Evolutionary conservation across 2,329 filamentous ascomycete species (phyloP), one percentile per base, ranked within the genome.

Genomic region (Pseudopyricularia javanii): DNA sequence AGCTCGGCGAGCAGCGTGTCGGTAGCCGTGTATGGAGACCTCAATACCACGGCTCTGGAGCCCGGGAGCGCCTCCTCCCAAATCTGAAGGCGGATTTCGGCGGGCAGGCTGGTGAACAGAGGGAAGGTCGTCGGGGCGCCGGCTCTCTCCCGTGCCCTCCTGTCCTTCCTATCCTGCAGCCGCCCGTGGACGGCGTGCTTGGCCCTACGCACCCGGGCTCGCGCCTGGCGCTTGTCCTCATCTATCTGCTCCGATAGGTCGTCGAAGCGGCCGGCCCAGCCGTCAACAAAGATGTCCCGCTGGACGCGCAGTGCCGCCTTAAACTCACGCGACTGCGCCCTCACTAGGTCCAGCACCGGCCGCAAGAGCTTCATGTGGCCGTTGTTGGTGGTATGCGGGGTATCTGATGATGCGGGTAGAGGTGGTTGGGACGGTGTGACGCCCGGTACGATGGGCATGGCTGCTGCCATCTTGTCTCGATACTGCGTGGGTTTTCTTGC

Each of bases 51-150:
- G 32, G 53, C 53, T 8, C 53, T 22, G 17, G 53, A 43, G 33
- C 49, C 53, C 14, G 49, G 32, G 1, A 51, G 49, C 2, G 53
- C 49, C 49, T 48, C 48, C 28, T 53, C 54, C 60, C 59, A 62
- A 34, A 61, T 55, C 28, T 54, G 51, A 14, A 61, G 54, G 28
- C 57, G 59, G 8, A 62, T 53, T 52, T 62, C 60, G 12, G 57
- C 53, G 7, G 60, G 60, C 26, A 62, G 50, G 4, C 52, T 49
- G 24, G 54, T 9, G 50, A 62, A 61, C 12, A 37, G 54, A 0
- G 55, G 50, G 40, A 61, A 61, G 24, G 22, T 50, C n/a, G 15
- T 43, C 4, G 35, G 28, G 37, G 11, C 17, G 3, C 50, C 34
- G 24, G 40, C 40, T 28, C 17, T 49, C 33, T 22, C 50, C n/a